phyloP scores from a whole-genome alignment of 805 yeast species.

The Naumovozyma castellii region DNA sequence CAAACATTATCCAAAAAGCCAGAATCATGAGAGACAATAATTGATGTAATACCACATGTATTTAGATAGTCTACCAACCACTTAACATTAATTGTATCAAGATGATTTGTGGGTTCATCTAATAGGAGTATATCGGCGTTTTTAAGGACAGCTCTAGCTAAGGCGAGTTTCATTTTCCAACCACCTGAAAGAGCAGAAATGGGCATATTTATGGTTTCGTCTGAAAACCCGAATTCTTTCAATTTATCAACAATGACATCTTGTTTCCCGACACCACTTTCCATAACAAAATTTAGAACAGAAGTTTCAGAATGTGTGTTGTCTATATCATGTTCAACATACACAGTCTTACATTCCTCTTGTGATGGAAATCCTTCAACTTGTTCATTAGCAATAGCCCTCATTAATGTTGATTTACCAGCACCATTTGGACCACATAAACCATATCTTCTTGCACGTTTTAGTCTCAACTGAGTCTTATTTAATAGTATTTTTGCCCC shows the following conservation, averaged over 20 bases:
- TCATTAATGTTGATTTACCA: slow-evolving; percentile 36
- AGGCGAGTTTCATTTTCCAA: slow-evolving; percentile 98
- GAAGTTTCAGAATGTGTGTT: slow-evolving; percentile 90
- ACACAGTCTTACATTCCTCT: slow-evolving; percentile 93
- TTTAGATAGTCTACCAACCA: slow-evolving; percentile 97
- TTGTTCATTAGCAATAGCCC: slow-evolving; percentile 89
- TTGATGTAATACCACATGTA: slow-evolving; percentile 93
- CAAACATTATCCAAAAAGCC: slow-evolving; percentile 93
- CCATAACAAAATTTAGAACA: slow-evolving; percentile 74
- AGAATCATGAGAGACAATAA: slow-evolving; percentile 95
- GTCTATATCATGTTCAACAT: slow-evolving; percentile 97
- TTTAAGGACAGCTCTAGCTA: slow-evolving; percentile 94
- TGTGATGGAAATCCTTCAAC: slow-evolving; percentile 98
- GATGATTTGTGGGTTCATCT: slow-evolving; percentile 98
- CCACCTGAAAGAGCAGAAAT: slow-evolving; percentile 95
- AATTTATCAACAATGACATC: slow-evolving; percentile 63
- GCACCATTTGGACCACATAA: slow-evolving; percentile 39
- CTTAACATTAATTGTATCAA: slow-evolving; percentile 96
- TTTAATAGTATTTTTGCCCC: slow-evolving; percentile 99
- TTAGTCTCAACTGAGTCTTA: slow-evolving; percentile 95
- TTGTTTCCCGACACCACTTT: slow-evolving; percentile 57
- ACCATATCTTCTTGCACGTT: slow-evolving; percentile 98
- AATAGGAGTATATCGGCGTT: slow-evolving; percentile 90
- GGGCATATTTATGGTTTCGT: slow-evolving; percentile 81
- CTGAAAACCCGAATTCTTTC: slow-evolving; percentile 78